These are phyloP conservation scores for Lactarius pseudohatsudake DNA, from an alignment of 768 basidiomycete genomes.

Conservation along the genomic window DNA sequence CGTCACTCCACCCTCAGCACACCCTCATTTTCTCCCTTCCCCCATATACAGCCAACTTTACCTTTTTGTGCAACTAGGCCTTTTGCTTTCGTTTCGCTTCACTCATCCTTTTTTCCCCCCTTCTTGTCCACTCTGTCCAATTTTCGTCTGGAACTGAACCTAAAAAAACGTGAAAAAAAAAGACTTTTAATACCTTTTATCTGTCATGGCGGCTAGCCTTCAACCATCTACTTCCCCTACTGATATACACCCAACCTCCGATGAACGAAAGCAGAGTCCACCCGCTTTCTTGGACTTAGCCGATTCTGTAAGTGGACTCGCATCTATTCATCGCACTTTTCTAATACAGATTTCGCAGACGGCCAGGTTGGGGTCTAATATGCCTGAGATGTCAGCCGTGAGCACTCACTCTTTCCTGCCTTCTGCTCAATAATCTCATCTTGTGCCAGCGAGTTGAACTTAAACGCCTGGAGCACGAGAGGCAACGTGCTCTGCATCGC, in stretches of 20 bases:
- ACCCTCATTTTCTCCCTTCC: constrained; percentile 28
- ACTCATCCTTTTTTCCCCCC: constrained; percentile 42
- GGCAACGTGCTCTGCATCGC: constrained; percentile 82
- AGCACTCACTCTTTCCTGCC: constrained; percentile 37
- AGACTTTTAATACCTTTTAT: constrained; percentile 40
- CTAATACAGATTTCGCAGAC: constrained; percentile 46
- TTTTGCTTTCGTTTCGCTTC: constrained; percentile 40
- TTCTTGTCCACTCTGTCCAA: constrained; percentile 44
- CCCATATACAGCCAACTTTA: constrained; percentile 43
- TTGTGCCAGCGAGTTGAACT: constrained; percentile 73
- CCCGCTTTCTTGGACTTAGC: constrained; percentile 93
- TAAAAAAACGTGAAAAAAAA: constrained; percentile 55
- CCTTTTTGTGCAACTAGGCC: constrained; percentile 65
- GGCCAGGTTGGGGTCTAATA: constrained; percentile 81
- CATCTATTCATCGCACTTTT: constrained; percentile 17
- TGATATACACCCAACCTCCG: constrained; percentile 67
- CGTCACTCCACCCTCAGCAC: constrained; percentile 30
- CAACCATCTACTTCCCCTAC: constrained; percentile 71
- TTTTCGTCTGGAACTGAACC: constrained; percentile 47
- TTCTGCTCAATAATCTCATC: constrained; percentile 18
- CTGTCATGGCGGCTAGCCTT: constrained; percentile 67
- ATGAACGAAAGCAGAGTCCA: constrained; percentile 81
- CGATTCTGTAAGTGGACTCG: constrained; percentile 68
- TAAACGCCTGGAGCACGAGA: constrained; percentile 88
- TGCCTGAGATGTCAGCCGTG: constrained; percentile 84